Conservation (phyloP, 2,329 filamentous ascomycete species). For the Metarhizium guizhouense region DNA sequence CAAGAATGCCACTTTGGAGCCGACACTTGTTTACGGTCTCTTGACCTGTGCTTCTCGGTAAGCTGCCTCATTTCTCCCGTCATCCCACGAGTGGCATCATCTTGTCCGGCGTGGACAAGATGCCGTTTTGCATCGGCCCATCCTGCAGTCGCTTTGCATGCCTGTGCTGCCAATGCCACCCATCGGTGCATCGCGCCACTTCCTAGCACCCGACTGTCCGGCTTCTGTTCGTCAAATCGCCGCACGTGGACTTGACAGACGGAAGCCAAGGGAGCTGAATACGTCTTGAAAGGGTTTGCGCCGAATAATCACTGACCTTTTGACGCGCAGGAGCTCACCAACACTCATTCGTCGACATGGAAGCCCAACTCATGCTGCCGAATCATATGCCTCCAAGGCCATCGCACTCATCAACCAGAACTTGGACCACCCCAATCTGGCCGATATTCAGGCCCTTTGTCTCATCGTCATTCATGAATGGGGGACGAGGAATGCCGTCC, state of each 20-base stretch:
- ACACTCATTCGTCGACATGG: slow-evolving; percentile 50
- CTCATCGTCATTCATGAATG: slow-evolving; percentile 55
- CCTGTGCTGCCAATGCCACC: neutral
- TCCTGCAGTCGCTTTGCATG: neutral
- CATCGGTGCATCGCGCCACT: neutral
- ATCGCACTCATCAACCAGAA: slow-evolving; percentile 48
- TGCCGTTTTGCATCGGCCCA: neutral
- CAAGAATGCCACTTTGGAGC: slow-evolving; percentile 46
- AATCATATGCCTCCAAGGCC: slow-evolving; percentile 51
- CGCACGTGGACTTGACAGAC: neutral
- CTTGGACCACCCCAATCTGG: slow-evolving; percentile 49
- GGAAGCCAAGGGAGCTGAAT: no score
- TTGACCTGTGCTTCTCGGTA: slow-evolving; percentile 50
- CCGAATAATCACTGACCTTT: neutral
- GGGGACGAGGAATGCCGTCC: slow-evolving; percentile 52
- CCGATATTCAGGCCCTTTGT: slow-evolving; percentile 53
- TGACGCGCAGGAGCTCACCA: slow-evolving; percentile 39
- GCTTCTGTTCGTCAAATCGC: neutral
- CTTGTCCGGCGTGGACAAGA: neutral
- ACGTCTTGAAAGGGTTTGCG: no score
- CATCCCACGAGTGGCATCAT: neutral
- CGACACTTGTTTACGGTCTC: slow-evolving; percentile 48
- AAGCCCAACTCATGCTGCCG: slow-evolving; percentile 44
- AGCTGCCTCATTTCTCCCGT: slow-evolving; percentile 20
- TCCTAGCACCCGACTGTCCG: neutral